Evolutionary conservation across 2,329 filamentous ascomycete species (phyloP).

Genomic region (Diaporthe aspalathi): DNA sequence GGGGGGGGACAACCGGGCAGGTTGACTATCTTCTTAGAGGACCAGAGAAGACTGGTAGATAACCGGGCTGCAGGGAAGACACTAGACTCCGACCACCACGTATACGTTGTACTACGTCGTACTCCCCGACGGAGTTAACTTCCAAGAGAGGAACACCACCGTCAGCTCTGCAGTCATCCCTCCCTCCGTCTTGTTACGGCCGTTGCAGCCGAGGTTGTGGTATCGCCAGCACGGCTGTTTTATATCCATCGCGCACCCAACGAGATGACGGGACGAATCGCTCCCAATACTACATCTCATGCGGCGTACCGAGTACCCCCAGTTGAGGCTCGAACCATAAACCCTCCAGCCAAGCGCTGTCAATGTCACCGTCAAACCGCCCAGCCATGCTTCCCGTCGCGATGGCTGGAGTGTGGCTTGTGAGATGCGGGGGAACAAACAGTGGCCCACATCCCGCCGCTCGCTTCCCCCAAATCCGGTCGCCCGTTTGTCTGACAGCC

Average conservation of each 20-base stretch:
- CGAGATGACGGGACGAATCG: neutral
- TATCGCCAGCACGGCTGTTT: neutral
- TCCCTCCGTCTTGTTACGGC: too few relatives aligned
- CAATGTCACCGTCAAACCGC: neutral
- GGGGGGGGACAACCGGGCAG: neutral
- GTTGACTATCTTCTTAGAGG: neutral
- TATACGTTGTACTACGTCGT: too few relatives aligned
- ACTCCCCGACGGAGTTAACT: neutral
- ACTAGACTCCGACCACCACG: too few relatives aligned
- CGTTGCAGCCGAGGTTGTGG: neutral
- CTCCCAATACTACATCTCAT: neutral
- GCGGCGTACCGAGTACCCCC: neutral
- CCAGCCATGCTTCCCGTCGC: slow-evolving; percentile 1
- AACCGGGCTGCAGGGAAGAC: neutral
- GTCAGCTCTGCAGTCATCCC: neutral
- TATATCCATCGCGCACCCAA: slow-evolving; percentile 1
- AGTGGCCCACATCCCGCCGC: neutral
- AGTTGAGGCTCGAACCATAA: neutral
- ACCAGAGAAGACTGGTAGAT: neutral
- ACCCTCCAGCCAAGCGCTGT: slow-evolving; percentile 1
- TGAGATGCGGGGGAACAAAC: neutral
- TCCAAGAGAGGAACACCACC: neutral
- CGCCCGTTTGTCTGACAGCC: neutral
- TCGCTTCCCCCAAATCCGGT: slow-evolving; percentile 4
- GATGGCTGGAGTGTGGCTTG: too few relatives aligned